Conservation (phyloP, 2,329 filamentous ascomycete genomes). For the Pseudogymnoascus sp. region DNA sequence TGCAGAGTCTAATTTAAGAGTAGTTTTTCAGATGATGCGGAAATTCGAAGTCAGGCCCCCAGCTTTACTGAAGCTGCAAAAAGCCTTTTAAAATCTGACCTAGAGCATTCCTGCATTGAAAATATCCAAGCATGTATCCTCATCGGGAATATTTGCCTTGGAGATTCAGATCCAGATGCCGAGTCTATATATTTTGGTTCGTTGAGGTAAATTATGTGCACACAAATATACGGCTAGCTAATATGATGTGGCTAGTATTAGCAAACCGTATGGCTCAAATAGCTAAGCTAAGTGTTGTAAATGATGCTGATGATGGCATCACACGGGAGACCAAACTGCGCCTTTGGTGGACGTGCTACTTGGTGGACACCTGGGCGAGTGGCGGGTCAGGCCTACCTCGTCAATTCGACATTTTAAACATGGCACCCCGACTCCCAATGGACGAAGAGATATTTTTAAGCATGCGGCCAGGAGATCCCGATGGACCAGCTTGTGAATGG, state of each 20-base stretch:
- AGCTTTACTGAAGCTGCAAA: conserved; percentile 17
- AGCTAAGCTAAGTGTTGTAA: not conserved
- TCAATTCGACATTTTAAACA: conserved; percentile 19
- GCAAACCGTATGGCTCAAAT: conserved; percentile 14
- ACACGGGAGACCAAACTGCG: conserved; percentile 22
- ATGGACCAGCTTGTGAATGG: conserved; percentile 11
- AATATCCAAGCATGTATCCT: conserved; percentile 29
- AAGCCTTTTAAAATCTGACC: conserved; percentile 15
- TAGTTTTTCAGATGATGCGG: conserved; percentile 9
- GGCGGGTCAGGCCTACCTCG: conserved; percentile 26
- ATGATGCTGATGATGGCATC: conserved; percentile 13
- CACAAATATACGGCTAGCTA: not conserved
- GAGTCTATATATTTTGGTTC: conserved; percentile 28
- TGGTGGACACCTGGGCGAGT: conserved; percentile 28
- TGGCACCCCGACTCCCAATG: conserved; percentile 22
- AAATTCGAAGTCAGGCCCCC: conserved; percentile 7
- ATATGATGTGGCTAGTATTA: conserved; percentile 1
- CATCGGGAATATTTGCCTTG: conserved; percentile 23
- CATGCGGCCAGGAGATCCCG: conserved; percentile 8
- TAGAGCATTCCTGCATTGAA: conserved; percentile 22
- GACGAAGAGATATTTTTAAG: conserved; percentile 23
- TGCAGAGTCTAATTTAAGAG: conserved; percentile 11
- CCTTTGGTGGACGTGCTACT: conserved; percentile 29
- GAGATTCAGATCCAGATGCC: conserved; percentile 19
- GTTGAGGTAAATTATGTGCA: not conserved